Conservation (phyloP, 371 early-diverging fungal genomes). For the Mucor lusitanicus region DNA sequence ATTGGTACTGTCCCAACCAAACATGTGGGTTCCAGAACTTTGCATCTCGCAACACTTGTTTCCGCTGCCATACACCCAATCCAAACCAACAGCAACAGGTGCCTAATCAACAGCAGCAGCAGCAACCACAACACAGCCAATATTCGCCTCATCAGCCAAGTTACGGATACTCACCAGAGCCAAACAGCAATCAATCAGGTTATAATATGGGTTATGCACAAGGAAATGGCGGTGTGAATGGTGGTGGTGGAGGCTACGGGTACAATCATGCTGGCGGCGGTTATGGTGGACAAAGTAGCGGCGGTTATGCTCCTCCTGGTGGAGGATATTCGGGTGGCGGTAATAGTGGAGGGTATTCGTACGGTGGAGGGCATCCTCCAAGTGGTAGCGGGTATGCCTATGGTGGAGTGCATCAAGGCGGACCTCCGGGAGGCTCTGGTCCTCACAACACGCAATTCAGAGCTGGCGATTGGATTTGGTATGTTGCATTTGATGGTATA, state of each 20-base stretch:
- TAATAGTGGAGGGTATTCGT: constrained; percentile 25
- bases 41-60: constrained; percentile 65
- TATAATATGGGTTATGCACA: constrained; percentile 21
- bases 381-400: constrained; percentile 23
- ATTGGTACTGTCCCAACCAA: constrained; percentile 75
- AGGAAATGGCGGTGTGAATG: constrained; percentile 9
- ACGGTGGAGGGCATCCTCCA: constrained; percentile 16
- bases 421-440: constrained; percentile 17
- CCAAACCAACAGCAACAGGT: constrained; percentile 29
- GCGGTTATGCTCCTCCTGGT: constrained; percentile 8
- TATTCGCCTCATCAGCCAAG: constrained; percentile 12
- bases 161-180: background rate
- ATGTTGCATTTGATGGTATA: constrained; percentile 4
- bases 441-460: constrained; percentile 49
- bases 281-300: constrained; percentile 10
- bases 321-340: constrained; percentile 32
- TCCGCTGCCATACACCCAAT: constrained; percentile 60
- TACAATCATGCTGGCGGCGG: constrained; percentile 22
- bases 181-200: constrained; percentile 4
- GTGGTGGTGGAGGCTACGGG: constrained; percentile 26
- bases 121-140: background rate
- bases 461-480: constrained; percentile 69
- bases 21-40: constrained; percentile 78
- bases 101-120: constrained; percentile 11
- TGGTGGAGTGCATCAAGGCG: constrained; percentile 32